Evolutionary conservation across 208 protist genomes (phyloP).

Genomic region (Trypanosoma avium): DNA sequence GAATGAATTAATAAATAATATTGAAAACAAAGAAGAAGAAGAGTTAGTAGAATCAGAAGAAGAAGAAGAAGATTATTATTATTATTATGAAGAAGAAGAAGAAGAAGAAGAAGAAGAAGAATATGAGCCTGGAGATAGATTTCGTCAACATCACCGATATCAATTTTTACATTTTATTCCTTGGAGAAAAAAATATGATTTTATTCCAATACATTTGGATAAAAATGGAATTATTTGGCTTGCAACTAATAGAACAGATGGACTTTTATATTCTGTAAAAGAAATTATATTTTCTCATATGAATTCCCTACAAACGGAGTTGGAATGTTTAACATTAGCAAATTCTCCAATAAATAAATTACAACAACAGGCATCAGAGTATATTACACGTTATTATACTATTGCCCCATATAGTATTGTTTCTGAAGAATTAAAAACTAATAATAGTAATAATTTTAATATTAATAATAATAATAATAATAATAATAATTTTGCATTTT

Average conservation of each 20-base stretch:
- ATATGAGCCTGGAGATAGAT: slow-evolving; percentile 45
- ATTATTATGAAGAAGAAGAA: not conserved
- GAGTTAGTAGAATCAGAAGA: not conserved
- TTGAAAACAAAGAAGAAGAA: no score
- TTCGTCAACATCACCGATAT: slow-evolving; percentile 56
- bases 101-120: slow-evolving; percentile 26
- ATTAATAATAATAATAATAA: no score
- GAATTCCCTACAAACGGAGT: slow-evolving; percentile 25
- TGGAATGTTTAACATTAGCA: slow-evolving; percentile 39
- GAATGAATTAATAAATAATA: no score
- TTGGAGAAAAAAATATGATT: slow-evolving; percentile 19
- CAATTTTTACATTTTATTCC: slow-evolving; percentile 52
- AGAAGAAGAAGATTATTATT: not conserved
- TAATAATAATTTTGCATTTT: slow-evolving; percentile 27
- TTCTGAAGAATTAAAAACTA: slow-evolving; percentile 11
- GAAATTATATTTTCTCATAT: slow-evolving; percentile 38
- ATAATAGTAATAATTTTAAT: no score
- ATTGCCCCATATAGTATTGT: slow-evolving; percentile 15
- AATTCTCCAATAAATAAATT: slow-evolving; percentile 19
- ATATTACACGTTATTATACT: slow-evolving; percentile 53
- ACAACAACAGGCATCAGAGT: slow-evolving; percentile 30
- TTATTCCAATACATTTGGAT: slow-evolving; percentile 43
- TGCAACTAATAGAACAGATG: slow-evolving; percentile 46
- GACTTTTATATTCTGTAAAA: slow-evolving; percentile 65
- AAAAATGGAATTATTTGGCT: slow-evolving; percentile 66